phyloP scores from a whole-genome alignment of 2,329 filamentous ascomycete species.

The Aspergillus pseudotamarii region DNA sequence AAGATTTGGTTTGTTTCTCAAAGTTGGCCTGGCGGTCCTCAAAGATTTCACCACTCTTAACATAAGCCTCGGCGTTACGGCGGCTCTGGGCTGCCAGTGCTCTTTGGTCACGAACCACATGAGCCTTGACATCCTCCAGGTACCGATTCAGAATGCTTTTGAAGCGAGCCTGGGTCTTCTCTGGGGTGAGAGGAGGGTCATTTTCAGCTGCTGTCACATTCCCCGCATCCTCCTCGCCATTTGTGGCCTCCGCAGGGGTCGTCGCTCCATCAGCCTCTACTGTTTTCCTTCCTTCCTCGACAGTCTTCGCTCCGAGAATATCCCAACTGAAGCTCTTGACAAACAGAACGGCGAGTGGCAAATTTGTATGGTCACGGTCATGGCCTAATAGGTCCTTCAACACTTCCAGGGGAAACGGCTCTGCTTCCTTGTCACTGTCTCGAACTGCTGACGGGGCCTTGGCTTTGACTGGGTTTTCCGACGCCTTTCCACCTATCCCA shows the following conservation, averaged over 20 bases:
- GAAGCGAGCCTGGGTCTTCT: slow-evolving; percentile 83
- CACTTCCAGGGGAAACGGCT: slow-evolving; percentile 96
- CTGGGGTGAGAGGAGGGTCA: slow-evolving; percentile 73
- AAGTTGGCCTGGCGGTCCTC: slow-evolving; percentile 96
- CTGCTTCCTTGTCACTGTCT: slow-evolving; percentile 69
- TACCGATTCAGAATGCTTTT: slow-evolving; percentile 83
- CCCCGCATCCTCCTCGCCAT: slow-evolving; percentile 51
- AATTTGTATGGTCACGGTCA: slow-evolving; percentile 87
- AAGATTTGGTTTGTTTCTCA: slow-evolving; percentile 87
- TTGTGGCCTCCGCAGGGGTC: slow-evolving; percentile 45
- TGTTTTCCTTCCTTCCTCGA: slow-evolving; percentile 77
- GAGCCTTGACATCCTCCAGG: slow-evolving; percentile 87
- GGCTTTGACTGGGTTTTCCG: slow-evolving; percentile 63
- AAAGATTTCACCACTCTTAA: slow-evolving; percentile 97
- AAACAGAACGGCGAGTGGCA: slow-evolving; percentile 90
- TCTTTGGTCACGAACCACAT: slow-evolving; percentile 89
- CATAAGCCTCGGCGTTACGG: slow-evolving; percentile 95
- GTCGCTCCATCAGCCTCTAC: slow-evolving; percentile 79
- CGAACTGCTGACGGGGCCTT: slow-evolving; percentile 58
- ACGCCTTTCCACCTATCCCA: slow-evolving; percentile 50
- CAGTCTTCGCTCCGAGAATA: slow-evolving; percentile 76
- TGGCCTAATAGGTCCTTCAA: slow-evolving; percentile 93
- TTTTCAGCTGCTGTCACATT: slow-evolving; percentile 51
- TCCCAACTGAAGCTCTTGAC: slow-evolving; percentile 98
- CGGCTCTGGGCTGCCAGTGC: slow-evolving; percentile 82